A percentile compares a stretch with the other conserved stretches of the same genome.
These are phyloP conservation scores for Physaria fendleri DNA, from an alignment of 345 rosid species.

Conservation along the genomic window DNA sequence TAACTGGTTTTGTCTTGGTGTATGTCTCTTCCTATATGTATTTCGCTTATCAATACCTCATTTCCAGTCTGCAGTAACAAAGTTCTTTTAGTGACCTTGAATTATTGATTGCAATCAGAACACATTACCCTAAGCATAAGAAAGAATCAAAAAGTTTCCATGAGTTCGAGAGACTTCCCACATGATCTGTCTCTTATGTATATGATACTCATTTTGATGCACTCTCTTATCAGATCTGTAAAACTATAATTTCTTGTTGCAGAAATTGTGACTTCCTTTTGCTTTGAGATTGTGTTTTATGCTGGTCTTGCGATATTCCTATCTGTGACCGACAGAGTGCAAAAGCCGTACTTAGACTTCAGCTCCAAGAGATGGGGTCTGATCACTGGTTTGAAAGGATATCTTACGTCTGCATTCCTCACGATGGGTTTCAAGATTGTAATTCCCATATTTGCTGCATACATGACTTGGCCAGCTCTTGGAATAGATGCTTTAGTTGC, in stretches of 20 bases:
- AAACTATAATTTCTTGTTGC: conserved; percentile 26
- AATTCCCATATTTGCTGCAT: conserved; percentile 46
- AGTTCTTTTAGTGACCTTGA: neutral
- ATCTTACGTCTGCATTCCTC: conserved; percentile 54
- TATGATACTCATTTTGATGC: neutral
- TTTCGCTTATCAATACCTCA: too few relatives aligned
- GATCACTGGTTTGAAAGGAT: conserved; percentile 77
- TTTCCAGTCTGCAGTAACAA: neutral
- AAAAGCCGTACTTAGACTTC: conserved; percentile 75
- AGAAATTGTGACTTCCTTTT: conserved; percentile 55
- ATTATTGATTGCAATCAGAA: neutral
- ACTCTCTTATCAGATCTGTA: neutral
- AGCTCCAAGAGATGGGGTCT: conserved; percentile 86
- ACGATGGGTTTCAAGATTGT: conserved; percentile 60
- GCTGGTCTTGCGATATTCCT: conserved; percentile 64
- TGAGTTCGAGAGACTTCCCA: neutral
- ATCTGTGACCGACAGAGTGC: conserved; percentile 52
- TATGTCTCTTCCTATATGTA: too few relatives aligned
- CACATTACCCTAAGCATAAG: neutral
- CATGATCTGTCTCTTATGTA: neutral
- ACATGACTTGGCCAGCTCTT: conserved; percentile 67
- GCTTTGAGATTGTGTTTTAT: conserved; percentile 63
- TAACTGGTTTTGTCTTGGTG: too few relatives aligned
- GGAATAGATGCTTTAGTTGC: conserved; percentile 55
- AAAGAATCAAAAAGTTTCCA: neutral